Conservation (phyloP, 495 filamentous ascomycete species). For the Hypoxylon cercidicola region DNA sequence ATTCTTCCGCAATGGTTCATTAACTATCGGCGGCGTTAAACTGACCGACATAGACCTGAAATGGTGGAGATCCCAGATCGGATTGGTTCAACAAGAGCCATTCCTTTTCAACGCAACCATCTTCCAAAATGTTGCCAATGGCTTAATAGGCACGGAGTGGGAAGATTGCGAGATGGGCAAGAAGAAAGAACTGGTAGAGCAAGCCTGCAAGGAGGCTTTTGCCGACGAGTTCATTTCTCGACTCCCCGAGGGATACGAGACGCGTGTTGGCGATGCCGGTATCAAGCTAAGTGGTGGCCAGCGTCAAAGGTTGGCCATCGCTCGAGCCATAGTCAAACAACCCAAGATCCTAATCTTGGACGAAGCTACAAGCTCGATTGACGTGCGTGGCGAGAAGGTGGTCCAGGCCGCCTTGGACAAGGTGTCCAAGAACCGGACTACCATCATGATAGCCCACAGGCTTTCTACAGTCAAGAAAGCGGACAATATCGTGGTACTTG, state of each 20-base stretch:
- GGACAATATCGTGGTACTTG: conserved; percentile 72
- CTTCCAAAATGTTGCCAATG: conserved; percentile 71
- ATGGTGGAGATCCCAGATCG: conserved; percentile 73
- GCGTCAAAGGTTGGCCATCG: conserved; percentile 74
- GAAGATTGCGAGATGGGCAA: conserved; percentile 60
- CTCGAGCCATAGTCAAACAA: conserved; percentile 76
- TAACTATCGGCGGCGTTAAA: conserved; percentile 62
- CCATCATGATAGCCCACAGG: conserved; percentile 70
- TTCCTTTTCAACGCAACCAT: conserved; percentile 77
- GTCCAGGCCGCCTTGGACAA: conserved; percentile 67
- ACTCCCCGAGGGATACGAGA: conserved; percentile 73
- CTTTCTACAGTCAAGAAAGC: conserved; percentile 69
- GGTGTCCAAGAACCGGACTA: conserved; percentile 65
- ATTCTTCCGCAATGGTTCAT: conserved; percentile 59
- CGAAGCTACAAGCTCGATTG: conserved; percentile 78
- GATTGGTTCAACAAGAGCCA: conserved; percentile 75
- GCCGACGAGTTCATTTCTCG: conserved; percentile 69
- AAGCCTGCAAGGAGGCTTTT: conserved; percentile 69
- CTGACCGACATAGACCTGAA: conserved; percentile 65
- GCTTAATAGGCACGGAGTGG: conserved; percentile 70
- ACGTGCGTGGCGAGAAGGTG: conserved; percentile 66
- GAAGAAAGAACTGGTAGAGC: conserved; percentile 65
- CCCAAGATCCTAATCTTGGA: conserved; percentile 86
- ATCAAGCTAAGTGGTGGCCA: conserved; percentile 71
- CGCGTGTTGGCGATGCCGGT: conserved; percentile 66